Base-by-base conservation (phyloP, 768 basidiomycete species). In the Naganishia vaughanmartiniae region DNA sequence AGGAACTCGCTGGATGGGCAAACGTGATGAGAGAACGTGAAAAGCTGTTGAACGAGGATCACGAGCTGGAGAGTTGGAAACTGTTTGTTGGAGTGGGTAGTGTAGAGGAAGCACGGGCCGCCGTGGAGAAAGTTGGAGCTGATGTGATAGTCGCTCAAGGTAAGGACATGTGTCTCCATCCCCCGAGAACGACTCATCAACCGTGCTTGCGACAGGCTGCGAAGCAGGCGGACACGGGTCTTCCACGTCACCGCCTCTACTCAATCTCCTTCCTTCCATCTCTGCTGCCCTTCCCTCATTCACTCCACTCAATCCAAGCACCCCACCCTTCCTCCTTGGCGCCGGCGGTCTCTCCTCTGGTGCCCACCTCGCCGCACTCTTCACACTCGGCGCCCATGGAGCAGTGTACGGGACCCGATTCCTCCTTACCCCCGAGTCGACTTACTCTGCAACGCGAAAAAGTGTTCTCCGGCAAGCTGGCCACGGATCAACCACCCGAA, bases 91-190 rank as follows among this genome's bases (percentile, higher is more conserved):
- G 88, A 74, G 83, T 90, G n/a, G 84, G 84, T 51, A 86, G 87
- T 46, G 84, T 86, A 10, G 81, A 86, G 69, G 85, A 89, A 69
- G 89, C 88, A 9, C 80, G 84, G 24, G 72, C 83, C 66, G 90
- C 90, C 24, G 77, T 83, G n/a, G 81, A 86, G 33, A 83, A 86
- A n/a, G 90, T 87, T 87, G 86, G 87, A 73, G 87, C 84, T 10
- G 91, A 93, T 77, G 86, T 88, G 45, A 80, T 93, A 67, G 87
- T 93, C 21, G 89, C 86, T 2, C 91, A 93, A 87, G 90, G 91
- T 89, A 74, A 42, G 75, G 67, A 2, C n/a, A 57, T 58, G 68
- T 54, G 39, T 6, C 48, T 33, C 33, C 33, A 39, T 42, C 65
- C 68, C 69, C 70, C 42, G 48, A 69, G 57, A 26, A 28, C 45